Evolutionary conservation across 1,284 basidiomycete genomes (phyloP), one percentile per base, ranked within the genome.

Genomic region (Wolfiporia cocos): DNA sequence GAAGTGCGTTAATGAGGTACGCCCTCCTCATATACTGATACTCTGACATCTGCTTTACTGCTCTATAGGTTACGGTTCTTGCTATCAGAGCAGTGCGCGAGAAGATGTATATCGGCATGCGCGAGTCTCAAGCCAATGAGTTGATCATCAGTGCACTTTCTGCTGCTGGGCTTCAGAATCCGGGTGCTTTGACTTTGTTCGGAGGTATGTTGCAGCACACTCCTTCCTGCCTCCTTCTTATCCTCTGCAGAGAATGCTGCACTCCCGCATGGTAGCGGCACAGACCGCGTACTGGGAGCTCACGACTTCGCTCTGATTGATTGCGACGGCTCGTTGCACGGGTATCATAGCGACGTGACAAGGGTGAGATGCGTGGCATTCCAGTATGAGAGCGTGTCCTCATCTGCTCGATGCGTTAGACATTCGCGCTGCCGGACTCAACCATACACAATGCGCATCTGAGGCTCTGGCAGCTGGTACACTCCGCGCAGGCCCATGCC

Each of bases 271-370:
- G 91, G 88, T 2, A 71, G 73, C 20, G 87, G 87, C 1, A 81
- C 78, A 0, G 82, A 91, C 53, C 74, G 80, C 19, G 54, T 55
- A 2, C 69, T 92, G 3, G 63, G 63, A 1, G 55, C 62, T 37
- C 56, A 70, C 9, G 89, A 93, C 50, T 75, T 88, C 46, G 73
- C 81, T 11, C 70, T 93, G n/a, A 82, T 92, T 44, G 90, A 93
- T 57, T 76, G 78, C 40, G 84, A 78, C 4, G 86, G 78, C 1
- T 65, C 68, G 6, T 69, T 91, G 39, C 76, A 86, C 52, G 86
- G 82, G 2, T 92, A 92, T 54, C 60, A 72, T 37, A 82, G 83
- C 48, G 88, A 92, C 56, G 75, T 91, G 28, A 91, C 86, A 0
- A 67, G 88, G 55, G 87, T 90, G 51, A 59, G 71, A 56, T 7